Conservation (phyloP, 768 basidiomycete species). For the Mycena sanguinolenta region DNA sequence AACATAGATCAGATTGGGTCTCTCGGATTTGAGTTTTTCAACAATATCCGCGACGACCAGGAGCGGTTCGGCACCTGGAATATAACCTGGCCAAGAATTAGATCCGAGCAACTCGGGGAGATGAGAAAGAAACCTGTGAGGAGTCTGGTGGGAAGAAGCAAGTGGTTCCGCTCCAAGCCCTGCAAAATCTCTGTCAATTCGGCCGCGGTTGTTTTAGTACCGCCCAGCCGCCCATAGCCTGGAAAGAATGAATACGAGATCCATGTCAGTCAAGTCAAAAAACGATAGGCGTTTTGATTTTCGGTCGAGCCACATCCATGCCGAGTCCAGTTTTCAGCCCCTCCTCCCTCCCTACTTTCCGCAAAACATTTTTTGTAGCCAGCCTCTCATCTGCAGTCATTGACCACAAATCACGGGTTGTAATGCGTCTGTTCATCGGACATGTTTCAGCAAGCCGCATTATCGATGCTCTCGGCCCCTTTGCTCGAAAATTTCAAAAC, state of each 20-base stretch:
- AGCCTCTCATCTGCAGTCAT: neutral
- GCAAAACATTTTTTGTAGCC: neutral
- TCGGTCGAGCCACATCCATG: neutral
- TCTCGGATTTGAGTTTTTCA: conserved; percentile 67
- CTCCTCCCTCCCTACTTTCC: neutral
- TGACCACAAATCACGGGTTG: neutral
- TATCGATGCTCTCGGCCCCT: neutral
- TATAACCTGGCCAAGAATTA: conserved; percentile 71
- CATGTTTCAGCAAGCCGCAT: neutral
- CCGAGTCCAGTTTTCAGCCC: neutral
- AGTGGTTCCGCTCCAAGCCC: conserved; percentile 79
- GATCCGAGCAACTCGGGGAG: neutral
- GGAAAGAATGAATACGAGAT: conserved; percentile 15
- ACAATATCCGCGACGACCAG: conserved; percentile 74
- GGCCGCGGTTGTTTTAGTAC: conserved; percentile 80
- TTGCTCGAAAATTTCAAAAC: neutral
- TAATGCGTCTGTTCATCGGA: neutral
- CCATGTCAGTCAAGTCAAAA: neutral
- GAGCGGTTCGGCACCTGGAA: conserved; percentile 87
- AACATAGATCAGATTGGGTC: conserved; percentile 82
- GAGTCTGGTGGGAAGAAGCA: conserved; percentile 78
- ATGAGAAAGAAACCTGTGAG: conserved; percentile 72
- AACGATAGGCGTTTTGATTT: neutral
- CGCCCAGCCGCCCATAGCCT: conserved; percentile 90
- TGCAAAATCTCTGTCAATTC: conserved; percentile 85